These are phyloP conservation scores for Eimeria tenella DNA, from an alignment of 169 alveolate genomes.

Conservation along the genomic window DNA sequence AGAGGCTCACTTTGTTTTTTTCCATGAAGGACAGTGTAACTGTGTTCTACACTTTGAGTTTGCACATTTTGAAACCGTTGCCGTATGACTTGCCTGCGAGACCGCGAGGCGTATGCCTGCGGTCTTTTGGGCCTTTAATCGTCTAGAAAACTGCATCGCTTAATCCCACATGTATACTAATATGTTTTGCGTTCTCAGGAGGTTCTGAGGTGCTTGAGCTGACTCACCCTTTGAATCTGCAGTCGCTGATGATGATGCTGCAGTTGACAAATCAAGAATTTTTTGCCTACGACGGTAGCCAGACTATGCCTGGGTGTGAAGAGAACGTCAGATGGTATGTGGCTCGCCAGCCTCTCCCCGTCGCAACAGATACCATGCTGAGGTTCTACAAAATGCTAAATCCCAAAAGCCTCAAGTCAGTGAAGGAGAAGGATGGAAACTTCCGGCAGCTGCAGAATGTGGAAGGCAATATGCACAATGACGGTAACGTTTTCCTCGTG, in stretches of 20 bases:
- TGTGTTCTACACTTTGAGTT: not conserved
- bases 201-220: slow-evolving; percentile 84
- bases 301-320: slow-evolving; percentile 88
- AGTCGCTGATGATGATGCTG: slow-evolving; percentile 89
- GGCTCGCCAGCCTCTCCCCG: slow-evolving; percentile 90
- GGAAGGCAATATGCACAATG: slow-evolving; percentile 83
- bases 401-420: slow-evolving; percentile 77
- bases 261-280: slow-evolving; percentile 87
- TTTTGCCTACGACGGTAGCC: slow-evolving; percentile 90
- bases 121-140: too few species aligned
- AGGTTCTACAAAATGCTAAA: slow-evolving; percentile 89
- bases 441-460: slow-evolving; percentile 87
- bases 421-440: slow-evolving; percentile 80
- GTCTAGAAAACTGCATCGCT: too few species aligned
- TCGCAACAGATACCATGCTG: slow-evolving; percentile 89
- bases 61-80: not conserved
- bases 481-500: slow-evolving; percentile 87
- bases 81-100: not conserved
- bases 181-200: slow-evolving; percentile 25
- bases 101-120: too few species aligned
- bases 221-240: slow-evolving; percentile 85
- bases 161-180: too few species aligned
- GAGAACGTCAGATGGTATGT: slow-evolving; percentile 91
- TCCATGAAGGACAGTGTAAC: not conserved
- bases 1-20: not conserved